Percentiles rank a stretch among this genome's conserved stretches.
Evolutionary conservation across 345 rosid species (phyloP).

Genomic region (Streptanthus diversifolius): DNA sequence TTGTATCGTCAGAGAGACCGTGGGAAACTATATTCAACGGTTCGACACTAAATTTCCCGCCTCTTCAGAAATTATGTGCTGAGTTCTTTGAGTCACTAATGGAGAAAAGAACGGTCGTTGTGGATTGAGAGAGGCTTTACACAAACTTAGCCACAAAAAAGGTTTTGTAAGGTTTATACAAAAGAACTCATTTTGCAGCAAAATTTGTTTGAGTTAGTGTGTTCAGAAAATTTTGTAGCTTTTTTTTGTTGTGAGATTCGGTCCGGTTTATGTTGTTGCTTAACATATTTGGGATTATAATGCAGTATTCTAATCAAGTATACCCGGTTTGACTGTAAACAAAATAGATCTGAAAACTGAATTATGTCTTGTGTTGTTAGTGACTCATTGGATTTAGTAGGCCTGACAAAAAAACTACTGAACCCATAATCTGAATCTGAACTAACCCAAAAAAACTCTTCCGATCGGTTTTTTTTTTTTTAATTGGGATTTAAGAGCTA

Average conservation of each 20-base stretch:
- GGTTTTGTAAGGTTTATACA: constrained; percentile 15
- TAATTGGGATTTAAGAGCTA: no score
- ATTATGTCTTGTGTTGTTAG: neutral
- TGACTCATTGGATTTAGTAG: neutral
- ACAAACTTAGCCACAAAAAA: neutral
- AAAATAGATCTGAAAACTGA: neutral
- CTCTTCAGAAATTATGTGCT: constrained; percentile 66
- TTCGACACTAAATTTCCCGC: constrained; percentile 79
- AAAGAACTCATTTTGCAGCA: neutral
- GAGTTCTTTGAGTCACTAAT: constrained; percentile 69
- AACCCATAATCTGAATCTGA: neutral
- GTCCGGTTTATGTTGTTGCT: constrained; percentile 8
- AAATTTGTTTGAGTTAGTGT: constrained; percentile 7
- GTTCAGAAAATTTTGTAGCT: constrained; percentile 27
- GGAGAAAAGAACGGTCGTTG: constrained; percentile 58
- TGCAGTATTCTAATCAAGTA: neutral
- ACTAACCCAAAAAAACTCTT: no score
- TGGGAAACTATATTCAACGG: constrained; percentile 87
- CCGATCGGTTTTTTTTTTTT: no score
- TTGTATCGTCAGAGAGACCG: constrained; percentile 60
- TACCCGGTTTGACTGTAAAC: neutral
- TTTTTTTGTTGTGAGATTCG: neutral
- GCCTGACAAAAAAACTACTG: neutral
- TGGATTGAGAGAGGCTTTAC: constrained; percentile 40
- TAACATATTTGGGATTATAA: neutral